These are phyloP conservation scores for Kodamaea fukazawae DNA, from an alignment of 805 yeast species.

Conservation along the genomic window DNA sequence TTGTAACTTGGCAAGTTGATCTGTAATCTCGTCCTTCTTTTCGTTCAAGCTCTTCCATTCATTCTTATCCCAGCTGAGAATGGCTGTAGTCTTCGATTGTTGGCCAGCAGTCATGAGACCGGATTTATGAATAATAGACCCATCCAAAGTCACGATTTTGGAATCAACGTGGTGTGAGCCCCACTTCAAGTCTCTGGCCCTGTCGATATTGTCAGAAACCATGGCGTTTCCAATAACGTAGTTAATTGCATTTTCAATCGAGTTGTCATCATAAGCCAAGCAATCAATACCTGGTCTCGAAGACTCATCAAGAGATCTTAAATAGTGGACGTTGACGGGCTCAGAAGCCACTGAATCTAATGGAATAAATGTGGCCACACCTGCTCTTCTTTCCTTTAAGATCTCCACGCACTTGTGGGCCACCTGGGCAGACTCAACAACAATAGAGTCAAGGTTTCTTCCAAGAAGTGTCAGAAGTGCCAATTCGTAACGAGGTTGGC, in stretches of 20 bases:
- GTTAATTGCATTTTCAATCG: conserved; percentile 71
- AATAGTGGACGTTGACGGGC: conserved; percentile 48
- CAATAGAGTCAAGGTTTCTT: conserved; percentile 71
- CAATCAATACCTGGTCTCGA: conserved; percentile 75
- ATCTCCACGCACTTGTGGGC: conserved; percentile 78
- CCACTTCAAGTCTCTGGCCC: conserved; percentile 78
- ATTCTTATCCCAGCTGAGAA: conserved; percentile 67
- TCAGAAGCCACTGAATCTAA: conserved; percentile 66
- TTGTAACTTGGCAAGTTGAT: conserved; percentile 49
- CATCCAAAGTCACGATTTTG: conserved; percentile 78
- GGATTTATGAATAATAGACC: conserved; percentile 77
- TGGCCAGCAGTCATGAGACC: conserved; percentile 94
- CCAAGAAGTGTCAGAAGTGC: conserved; percentile 82
- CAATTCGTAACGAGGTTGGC: conserved; percentile 63
- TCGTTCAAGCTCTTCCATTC: conserved; percentile 55
- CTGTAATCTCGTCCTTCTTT: conserved; percentile 49
- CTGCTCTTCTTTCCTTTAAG: conserved; percentile 80
- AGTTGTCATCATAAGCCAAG: conserved; percentile 60
- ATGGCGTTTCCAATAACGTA: conserved; percentile 78
- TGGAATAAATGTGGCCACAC: conserved; percentile 86
- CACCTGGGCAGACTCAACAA: conserved; percentile 69
- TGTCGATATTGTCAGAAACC: conserved; percentile 65
- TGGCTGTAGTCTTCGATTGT: conserved; percentile 39
- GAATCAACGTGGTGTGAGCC: conserved; percentile 37
- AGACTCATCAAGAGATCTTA: conserved; percentile 50